Evolutionary conservation across 2,329 filamentous ascomycete genomes (phyloP).

Genomic region (Ceratocystis destructans): DNA sequence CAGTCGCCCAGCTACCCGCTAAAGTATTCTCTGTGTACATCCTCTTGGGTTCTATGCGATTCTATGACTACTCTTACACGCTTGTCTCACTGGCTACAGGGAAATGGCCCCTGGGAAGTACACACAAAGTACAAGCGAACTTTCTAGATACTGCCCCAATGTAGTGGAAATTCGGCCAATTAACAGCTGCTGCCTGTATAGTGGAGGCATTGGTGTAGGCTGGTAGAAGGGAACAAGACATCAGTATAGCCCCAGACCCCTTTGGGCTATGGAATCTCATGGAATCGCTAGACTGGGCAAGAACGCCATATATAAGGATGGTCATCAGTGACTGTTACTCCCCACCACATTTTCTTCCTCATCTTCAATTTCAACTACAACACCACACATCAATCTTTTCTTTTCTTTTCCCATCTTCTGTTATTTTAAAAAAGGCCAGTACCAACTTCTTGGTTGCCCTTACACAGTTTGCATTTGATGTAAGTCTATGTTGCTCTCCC

Average conservation of each 20-base stretch:
- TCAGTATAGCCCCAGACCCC: constrained; percentile 3
- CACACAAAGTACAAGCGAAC: constrained; percentile 13
- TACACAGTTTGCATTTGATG: constrained; percentile 19
- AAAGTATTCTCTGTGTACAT: constrained; percentile 14
- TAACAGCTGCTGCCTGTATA: constrained; percentile 3
- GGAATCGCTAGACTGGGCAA: constrained; percentile 18
- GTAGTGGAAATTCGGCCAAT: constrained; percentile 14
- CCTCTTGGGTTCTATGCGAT: constrained; percentile 16
- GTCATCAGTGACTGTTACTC: constrained; percentile 8
- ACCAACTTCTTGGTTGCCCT: constrained; percentile 18
- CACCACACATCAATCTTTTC: constrained; percentile 6
- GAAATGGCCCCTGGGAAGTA: constrained; percentile 11
- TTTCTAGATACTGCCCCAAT: constrained; percentile 14
- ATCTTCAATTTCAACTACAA: constrained; percentile 8
- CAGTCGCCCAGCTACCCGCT: background rate
- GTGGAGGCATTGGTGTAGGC: constrained; percentile 14
- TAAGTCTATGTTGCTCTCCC: constrained; percentile 12
- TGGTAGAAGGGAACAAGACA: constrained; percentile 17
- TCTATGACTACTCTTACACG: constrained; percentile 4
- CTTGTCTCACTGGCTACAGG: background rate
- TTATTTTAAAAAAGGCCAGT: constrained; percentile 16
- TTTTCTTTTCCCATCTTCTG: constrained; percentile 17
- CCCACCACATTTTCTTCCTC: constrained; percentile 11
- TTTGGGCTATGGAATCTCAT: constrained; percentile 21
- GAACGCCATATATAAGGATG: constrained; percentile 16